A percentile compares a stretch with the other conserved stretches of the same genome.
These are phyloP conservation scores for Lasiodiplodia hormozganensis DNA, from an alignment of 2,329 filamentous ascomycete species.

Conservation along the genomic window DNA sequence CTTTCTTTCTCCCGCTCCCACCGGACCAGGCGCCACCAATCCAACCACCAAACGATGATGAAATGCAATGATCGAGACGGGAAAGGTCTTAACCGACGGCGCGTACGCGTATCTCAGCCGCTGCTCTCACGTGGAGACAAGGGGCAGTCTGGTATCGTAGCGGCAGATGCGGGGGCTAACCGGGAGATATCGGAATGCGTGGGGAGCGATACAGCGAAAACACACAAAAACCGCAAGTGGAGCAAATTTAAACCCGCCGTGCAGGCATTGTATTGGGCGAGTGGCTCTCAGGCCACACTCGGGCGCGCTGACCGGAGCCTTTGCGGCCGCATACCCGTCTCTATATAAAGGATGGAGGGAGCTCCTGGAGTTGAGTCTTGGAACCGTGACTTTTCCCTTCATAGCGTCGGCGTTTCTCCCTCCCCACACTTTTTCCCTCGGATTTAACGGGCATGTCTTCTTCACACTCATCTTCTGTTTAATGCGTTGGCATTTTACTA, in stretches of 20 bases:
- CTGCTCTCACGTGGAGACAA: not conserved
- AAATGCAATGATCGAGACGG: not conserved
- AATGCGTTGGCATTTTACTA: not conserved
- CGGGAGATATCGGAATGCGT: conserved; percentile 21
- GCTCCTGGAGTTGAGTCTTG: not conserved
- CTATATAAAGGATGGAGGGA: conserved; percentile 7
- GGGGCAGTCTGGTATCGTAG: not conserved
- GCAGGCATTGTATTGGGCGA: not conserved
- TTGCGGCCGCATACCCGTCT: not conserved
- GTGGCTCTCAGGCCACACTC: conserved; percentile 16
- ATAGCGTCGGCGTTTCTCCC: not conserved
- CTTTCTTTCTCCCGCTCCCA: not conserved
- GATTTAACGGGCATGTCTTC: too few relatives aligned
- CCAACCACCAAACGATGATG: not conserved
- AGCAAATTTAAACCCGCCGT: not conserved
- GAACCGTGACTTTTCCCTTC: not conserved
- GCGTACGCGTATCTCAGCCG: not conserved
- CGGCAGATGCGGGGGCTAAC: not conserved
- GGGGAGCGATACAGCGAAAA: conserved; percentile 15
- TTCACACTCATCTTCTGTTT: not conserved
- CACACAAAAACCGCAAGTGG: conserved; percentile 7
- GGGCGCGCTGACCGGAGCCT: conserved; percentile 1
- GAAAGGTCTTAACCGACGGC: not conserved
- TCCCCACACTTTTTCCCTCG: not conserved
- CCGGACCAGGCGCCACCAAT: not conserved